These are phyloP conservation scores for Fomitopsis pulvina DNA, from an alignment of 768 basidiomycete species.

Conservation along the genomic window DNA sequence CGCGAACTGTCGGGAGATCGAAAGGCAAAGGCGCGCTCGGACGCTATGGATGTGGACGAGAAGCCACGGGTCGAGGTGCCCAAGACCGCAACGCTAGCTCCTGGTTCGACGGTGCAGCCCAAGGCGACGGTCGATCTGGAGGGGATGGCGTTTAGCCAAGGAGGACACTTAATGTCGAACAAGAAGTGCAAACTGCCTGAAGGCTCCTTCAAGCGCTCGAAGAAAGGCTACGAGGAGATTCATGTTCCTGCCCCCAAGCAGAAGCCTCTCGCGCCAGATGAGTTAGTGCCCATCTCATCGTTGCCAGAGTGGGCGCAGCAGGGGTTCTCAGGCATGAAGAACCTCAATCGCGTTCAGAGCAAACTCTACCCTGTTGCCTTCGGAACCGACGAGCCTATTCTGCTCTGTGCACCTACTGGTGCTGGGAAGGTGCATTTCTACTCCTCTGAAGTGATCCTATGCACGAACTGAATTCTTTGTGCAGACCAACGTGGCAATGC, in stretches of 20 bases:
- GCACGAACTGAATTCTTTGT: conserved; percentile 14
- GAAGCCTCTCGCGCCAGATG: conserved; percentile 53
- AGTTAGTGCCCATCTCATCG: conserved; percentile 62
- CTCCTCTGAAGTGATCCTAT: neutral
- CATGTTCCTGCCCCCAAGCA: conserved; percentile 92
- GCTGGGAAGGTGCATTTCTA: conserved; percentile 79
- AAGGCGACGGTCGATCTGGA: conserved; percentile 85
- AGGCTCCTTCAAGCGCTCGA: conserved; percentile 93
- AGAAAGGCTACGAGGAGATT: conserved; percentile 97
- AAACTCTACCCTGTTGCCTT: conserved; percentile 91
- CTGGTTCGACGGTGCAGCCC: conserved; percentile 83
- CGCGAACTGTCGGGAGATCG: conserved; percentile 83
- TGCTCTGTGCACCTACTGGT: conserved; percentile 97
- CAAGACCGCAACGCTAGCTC: conserved; percentile 80
- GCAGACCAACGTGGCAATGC: conserved; percentile 96
- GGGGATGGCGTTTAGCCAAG: conserved; percentile 92
- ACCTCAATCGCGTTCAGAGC: conserved; percentile 88
- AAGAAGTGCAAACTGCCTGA: conserved; percentile 98
- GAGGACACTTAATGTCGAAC: conserved; percentile 96
- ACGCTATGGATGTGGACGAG: conserved; percentile 79
- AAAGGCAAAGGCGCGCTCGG: conserved; percentile 45
- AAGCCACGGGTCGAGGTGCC: conserved; percentile 48
- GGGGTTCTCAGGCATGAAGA: conserved; percentile 74
- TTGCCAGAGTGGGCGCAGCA: conserved; percentile 84
- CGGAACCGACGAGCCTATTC: conserved; percentile 88